These are phyloP conservation scores for Sistotremastrum niveocremeum DNA, from an alignment of 768 basidiomycete genomes.

Conservation along the genomic window DNA sequence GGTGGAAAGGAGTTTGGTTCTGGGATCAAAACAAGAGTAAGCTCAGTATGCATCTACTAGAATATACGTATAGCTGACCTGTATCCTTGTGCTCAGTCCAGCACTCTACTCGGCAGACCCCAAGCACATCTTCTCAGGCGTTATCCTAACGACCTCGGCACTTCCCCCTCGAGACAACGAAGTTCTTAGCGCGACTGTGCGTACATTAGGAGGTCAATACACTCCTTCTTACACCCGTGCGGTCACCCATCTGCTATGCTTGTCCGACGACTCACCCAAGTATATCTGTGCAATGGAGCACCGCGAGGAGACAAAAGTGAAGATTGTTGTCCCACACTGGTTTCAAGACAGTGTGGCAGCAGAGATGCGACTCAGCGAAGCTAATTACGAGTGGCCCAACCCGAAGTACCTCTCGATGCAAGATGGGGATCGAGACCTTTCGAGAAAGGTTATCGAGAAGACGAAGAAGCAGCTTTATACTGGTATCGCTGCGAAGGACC, in stretches of 20 bases:
- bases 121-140: constrained; percentile 67
- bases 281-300: constrained; percentile 44
- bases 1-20: constrained; percentile 52
- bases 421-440: constrained; percentile 9
- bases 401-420: constrained; percentile 34
- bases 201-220: constrained; percentile 73
- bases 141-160: constrained; percentile 60
- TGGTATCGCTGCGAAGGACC: constrained; percentile 23
- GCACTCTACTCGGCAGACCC: constrained; percentile 68
- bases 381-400: constrained; percentile 61
- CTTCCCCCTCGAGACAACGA: constrained; percentile 46
- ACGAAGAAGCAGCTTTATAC: constrained; percentile 19
- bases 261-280: constrained; percentile 35
- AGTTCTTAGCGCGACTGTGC: constrained; percentile 58
- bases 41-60: constrained; percentile 11
- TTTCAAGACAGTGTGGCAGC: constrained; percentile 48
- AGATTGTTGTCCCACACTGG: constrained; percentile 81
- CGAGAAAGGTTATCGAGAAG: constrained; percentile 14
- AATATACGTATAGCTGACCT: not conserved
- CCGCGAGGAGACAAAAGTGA: constrained; percentile 43
- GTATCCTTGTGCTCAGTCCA: constrained; percentile 20
- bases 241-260: constrained; percentile 75
- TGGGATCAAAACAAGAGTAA: constrained; percentile 45
- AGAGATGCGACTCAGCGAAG: constrained; percentile 32
- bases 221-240: constrained; percentile 64